phyloP scores from a whole-genome alignment of 352 stramenopile genomes.

The Halophytophthora polymorphica region DNA sequence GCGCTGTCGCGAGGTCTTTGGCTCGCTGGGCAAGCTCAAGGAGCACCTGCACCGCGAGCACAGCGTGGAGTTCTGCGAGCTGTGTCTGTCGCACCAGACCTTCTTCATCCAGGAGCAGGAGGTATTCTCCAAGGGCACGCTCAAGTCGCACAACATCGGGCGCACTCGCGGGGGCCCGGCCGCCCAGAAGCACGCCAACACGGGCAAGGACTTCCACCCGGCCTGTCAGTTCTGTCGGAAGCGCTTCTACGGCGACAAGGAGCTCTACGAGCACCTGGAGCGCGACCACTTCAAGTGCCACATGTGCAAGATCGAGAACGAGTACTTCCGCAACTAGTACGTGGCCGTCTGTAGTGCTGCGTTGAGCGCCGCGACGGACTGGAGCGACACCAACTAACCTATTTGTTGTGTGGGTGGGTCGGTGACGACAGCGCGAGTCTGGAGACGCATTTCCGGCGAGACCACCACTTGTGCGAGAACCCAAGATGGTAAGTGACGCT shows the following conservation, averaged over 20 bases:
- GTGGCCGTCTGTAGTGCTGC: slow-evolving; percentile 9
- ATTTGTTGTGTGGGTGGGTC: not conserved
- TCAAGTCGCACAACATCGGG: slow-evolving; percentile 68
- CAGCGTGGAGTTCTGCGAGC: slow-evolving; percentile 70
- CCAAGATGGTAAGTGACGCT: slow-evolving; percentile 47
- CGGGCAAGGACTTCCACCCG: slow-evolving; percentile 78
- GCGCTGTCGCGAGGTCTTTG: slow-evolving; percentile 55
- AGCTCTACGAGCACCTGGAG: slow-evolving; percentile 86
- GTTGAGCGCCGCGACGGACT: too few relatives aligned
- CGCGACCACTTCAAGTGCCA: slow-evolving; percentile 91
- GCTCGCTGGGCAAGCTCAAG: slow-evolving; percentile 56
- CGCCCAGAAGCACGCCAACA: slow-evolving; percentile 44
- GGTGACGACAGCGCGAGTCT: slow-evolving; percentile 57
- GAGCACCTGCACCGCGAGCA: slow-evolving; percentile 69
- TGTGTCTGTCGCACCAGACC: slow-evolving; percentile 71
- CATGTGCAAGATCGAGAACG: slow-evolving; percentile 84
- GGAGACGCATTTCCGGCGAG: slow-evolving; percentile 77
- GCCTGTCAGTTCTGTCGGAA: slow-evolving; percentile 89
- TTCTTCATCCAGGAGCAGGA: slow-evolving; percentile 83
- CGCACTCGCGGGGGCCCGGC: slow-evolving; percentile 32
- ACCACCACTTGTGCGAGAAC: slow-evolving; percentile 88
- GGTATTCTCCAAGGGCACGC: slow-evolving; percentile 66
- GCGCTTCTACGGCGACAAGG: slow-evolving; percentile 81
- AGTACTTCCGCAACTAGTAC: slow-evolving; percentile 90
- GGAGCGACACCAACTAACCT: slow-evolving; percentile 11